Percentiles rank a stretch among this genome's conserved stretches.
Conservation (phyloP, 495 filamentous ascomycete genomes). For the Apiosordaria backusii region DNA sequence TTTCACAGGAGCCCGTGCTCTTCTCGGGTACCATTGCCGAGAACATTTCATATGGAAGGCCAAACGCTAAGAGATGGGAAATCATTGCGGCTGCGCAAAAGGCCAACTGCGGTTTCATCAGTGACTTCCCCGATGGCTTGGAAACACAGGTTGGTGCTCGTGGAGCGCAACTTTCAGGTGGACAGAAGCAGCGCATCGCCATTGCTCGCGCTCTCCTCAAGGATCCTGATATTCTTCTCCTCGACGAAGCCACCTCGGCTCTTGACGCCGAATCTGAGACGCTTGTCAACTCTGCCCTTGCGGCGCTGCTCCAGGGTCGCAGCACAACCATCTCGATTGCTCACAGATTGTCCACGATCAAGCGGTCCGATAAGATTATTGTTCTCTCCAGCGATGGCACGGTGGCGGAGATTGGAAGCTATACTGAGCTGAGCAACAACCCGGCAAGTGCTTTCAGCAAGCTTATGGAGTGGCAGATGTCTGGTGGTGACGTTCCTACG, state of each 20-base stretch:
- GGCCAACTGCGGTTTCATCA: conserved; percentile 96
- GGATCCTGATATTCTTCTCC: conserved; percentile 90
- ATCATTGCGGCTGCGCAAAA: conserved; percentile 84
- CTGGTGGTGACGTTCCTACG: conserved; percentile 61
- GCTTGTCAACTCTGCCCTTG: conserved; percentile 84
- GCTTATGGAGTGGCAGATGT: conserved; percentile 99
- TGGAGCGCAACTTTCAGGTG: conserved; percentile 89
- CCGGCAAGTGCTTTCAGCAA: conserved; percentile 80
- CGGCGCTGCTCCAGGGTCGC: conserved; percentile 72
- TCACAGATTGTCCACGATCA: conserved; percentile 92
- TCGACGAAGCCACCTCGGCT: conserved; percentile 91
- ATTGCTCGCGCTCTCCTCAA: conserved; percentile 94
- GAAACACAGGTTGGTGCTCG: conserved; percentile 91
- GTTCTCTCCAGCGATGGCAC: conserved; percentile 78
- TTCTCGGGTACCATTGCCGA: conserved; percentile 95
- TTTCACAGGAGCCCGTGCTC: conserved; percentile 91
- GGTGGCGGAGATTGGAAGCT: conserved; percentile 87
- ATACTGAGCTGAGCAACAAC: conserved; percentile 67
- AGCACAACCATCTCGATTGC: conserved; percentile 97
- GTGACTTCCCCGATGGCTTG: conserved; percentile 92
- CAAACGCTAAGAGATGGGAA: conserved; percentile 69
- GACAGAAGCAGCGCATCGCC: conserved; percentile 96
- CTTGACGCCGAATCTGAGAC: conserved; percentile 98
- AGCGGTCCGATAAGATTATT: conserved; percentile 88
- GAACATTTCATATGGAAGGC: conserved; percentile 92